Conservation (phyloP, 139 green algal genomes). For the Coccomyxa sp. region DNA sequence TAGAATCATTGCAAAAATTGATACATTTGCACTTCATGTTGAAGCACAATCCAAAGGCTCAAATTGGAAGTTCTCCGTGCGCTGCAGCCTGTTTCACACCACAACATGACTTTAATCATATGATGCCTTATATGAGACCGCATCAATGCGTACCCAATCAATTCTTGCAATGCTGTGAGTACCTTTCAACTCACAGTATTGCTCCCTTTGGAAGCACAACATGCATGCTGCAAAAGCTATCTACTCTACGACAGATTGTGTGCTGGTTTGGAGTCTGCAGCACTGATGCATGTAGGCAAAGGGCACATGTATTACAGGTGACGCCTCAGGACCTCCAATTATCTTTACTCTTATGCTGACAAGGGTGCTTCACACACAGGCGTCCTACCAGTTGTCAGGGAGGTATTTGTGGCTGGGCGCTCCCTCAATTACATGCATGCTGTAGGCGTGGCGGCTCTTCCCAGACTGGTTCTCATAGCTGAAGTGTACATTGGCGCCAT, state of each 20-base stretch:
- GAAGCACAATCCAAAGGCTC: slow-evolving; percentile 42
- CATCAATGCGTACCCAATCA: background rate
- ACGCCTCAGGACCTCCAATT: too few relatives aligned
- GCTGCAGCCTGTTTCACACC: slow-evolving; percentile 38
- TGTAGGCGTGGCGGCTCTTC: slow-evolving; percentile 72
- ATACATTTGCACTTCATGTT: too few relatives aligned
- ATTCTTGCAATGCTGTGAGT: background rate
- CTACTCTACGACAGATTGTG: too few relatives aligned
- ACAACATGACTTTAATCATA: background rate
- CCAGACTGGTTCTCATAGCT: slow-evolving; percentile 39
- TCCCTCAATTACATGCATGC: slow-evolving; percentile 77
- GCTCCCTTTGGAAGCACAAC: background rate
- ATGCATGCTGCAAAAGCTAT: too few relatives aligned
- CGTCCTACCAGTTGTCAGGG: slow-evolving; percentile 70
- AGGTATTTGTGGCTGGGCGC: slow-evolving; percentile 38
- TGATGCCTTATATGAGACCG: background rate
- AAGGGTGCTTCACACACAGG: too few relatives aligned
- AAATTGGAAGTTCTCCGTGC: slow-evolving; percentile 51
- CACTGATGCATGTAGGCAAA: too few relatives aligned
- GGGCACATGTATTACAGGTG: too few relatives aligned
- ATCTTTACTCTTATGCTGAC: too few relatives aligned
- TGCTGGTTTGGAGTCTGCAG: too few relatives aligned
- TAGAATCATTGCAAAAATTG: too few relatives aligned
- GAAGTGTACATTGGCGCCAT: slow-evolving; percentile 77
- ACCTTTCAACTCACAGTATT: background rate